Conservation (phyloP, 169 alveolate species). For the Condylostoma magnum region DNA sequence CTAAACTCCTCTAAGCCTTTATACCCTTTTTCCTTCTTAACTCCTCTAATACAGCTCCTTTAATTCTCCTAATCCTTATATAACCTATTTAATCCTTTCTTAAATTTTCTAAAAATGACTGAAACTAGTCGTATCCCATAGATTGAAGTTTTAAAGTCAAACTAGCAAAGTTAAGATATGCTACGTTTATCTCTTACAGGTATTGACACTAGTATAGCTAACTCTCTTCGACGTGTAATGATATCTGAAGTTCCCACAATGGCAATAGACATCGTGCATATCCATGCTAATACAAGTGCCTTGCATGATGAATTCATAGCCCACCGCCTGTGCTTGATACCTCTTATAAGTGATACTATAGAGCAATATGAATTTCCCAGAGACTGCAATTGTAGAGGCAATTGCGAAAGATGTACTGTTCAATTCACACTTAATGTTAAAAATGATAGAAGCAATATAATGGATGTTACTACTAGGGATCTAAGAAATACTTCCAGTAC, state of each 20-base stretch:
- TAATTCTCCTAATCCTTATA: too few species aligned
- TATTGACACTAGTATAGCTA: slow-evolving; percentile 92
- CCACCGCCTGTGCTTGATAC: slow-evolving; percentile 94
- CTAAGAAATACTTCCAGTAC: slow-evolving; percentile 83
- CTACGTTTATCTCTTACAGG: slow-evolving; percentile 82
- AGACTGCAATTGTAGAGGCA: slow-evolving; percentile 89
- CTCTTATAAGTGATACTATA: slow-evolving; percentile 87
- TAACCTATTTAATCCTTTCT: too few species aligned
- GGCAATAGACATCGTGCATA: slow-evolving; percentile 95
- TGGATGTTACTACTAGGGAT: slow-evolving; percentile 85
- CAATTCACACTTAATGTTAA: slow-evolving; percentile 86
- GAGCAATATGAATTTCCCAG: slow-evolving; percentile 88
- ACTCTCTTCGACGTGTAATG: slow-evolving; percentile 93
- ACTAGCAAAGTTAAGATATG: slow-evolving; percentile 79
- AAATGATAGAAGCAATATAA: slow-evolving; percentile 71
- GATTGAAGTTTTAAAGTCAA: slow-evolving; percentile 46
- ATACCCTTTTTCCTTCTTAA: too few species aligned
- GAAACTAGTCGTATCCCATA: too few species aligned
- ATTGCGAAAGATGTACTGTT: slow-evolving; percentile 90
- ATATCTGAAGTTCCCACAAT: slow-evolving; percentile 95
- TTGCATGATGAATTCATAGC: slow-evolving; percentile 95
- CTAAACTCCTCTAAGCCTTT: too few species aligned
- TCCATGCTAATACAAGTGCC: slow-evolving; percentile 92
- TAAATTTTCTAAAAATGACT: too few species aligned
- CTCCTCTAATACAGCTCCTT: too few species aligned